phyloP scores from a whole-genome alignment of 2,329 filamentous ascomycete genomes.

The Diaporthe sp. region DNA sequence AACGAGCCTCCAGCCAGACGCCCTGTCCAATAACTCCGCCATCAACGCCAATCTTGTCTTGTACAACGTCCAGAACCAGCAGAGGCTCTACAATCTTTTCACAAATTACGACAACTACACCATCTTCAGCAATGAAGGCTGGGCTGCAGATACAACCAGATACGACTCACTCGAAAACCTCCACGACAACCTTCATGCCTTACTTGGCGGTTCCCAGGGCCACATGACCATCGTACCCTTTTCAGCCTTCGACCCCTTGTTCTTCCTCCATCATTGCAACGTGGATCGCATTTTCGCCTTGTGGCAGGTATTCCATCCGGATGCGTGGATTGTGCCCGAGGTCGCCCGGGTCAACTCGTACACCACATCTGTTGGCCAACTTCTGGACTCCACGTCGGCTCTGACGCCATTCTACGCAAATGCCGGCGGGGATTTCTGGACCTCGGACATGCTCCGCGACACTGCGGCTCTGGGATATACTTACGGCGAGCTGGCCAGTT shows the following conservation, averaged over 20 bases:
- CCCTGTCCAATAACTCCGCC: conserved; percentile 70
- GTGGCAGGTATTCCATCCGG: conserved; percentile 81
- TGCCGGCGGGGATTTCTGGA: conserved; percentile 74
- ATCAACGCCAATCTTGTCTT: conserved; percentile 66
- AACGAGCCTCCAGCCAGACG: conserved; percentile 53
- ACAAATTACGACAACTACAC: conserved; percentile 77
- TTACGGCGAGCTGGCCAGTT: conserved; percentile 73
- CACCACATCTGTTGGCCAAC: conserved; percentile 66
- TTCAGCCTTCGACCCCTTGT: conserved; percentile 84
- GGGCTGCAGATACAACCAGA: conserved; percentile 62
- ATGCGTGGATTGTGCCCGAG: conserved; percentile 74
- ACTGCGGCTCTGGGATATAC: conserved; percentile 78
- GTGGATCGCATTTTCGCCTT: conserved; percentile 82
- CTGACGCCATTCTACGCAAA: conserved; percentile 77
- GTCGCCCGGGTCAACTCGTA: conserved; percentile 71
- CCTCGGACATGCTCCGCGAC: conserved; percentile 71
- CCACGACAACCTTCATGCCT: conserved; percentile 74
- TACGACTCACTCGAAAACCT: conserved; percentile 76
- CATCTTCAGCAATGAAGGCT: conserved; percentile 78
- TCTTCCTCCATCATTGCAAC: conserved; percentile 83
- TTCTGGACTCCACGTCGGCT: conserved; percentile 68
- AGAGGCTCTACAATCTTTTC: conserved; percentile 77
- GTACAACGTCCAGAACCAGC: conserved; percentile 67
- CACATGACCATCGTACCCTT: conserved; percentile 80
- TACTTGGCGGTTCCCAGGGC: conserved; percentile 69